Evolutionary conservation across 192 early-diverging fungal species (phyloP).

Genomic region (Physocladia obscura): DNA sequence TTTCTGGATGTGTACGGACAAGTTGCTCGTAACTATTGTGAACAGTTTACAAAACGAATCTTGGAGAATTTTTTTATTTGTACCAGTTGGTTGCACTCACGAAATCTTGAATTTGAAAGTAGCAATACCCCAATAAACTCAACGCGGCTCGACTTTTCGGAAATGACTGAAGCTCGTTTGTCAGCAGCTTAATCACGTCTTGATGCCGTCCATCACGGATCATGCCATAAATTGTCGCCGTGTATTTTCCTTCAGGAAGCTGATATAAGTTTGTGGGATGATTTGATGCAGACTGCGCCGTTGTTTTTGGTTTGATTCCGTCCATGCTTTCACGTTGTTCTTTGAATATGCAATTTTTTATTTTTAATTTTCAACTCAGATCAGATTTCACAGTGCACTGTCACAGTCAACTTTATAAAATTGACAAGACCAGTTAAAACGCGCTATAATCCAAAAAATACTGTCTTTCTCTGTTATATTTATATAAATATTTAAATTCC

Average conservation of each 20-base stretch:
- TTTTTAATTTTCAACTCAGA: neutral
- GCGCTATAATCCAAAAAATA: too few relatives aligned
- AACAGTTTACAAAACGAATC: neutral
- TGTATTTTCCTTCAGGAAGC: conserved; percentile 61
- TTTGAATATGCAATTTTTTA: neutral
- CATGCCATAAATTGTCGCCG: conserved; percentile 55
- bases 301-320: conserved; percentile 12
- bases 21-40: conserved; percentile 58
- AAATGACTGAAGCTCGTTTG: conserved; percentile 43
- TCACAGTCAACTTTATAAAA: too few relatives aligned
- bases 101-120: conserved; percentile 57
- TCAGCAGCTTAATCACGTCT: conserved; percentile 58
- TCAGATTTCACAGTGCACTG: neutral
- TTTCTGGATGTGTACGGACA: conserved; percentile 46
- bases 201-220: conserved; percentile 52
- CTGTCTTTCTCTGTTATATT: too few relatives aligned
- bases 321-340: neutral
- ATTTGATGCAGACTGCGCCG: neutral
- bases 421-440: too few relatives aligned
- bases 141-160: conserved; percentile 53
- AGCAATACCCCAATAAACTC: conserved; percentile 58
- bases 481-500: too few relatives aligned
- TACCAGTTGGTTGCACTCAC: conserved; percentile 51
- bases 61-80: neutral
- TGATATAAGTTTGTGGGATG: conserved; percentile 41